phyloP scores from a whole-genome alignment of 345 rosid species.

The Odontarrhena argentea region DNA sequence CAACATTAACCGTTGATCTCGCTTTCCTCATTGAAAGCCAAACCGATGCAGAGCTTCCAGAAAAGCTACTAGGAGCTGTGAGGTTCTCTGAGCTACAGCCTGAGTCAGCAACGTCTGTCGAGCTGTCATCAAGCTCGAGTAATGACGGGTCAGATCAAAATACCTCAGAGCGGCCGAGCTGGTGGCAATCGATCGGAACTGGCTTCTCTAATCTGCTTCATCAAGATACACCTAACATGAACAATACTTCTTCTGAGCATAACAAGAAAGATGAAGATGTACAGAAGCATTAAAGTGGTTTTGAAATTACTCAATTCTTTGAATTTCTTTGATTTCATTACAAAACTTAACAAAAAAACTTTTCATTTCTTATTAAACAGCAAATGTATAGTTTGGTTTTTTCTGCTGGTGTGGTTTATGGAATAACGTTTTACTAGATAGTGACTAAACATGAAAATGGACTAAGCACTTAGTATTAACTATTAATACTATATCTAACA shows the following conservation, averaged over 20 bases:
- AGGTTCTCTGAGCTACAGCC: conserved; percentile 80
- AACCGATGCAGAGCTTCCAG: conserved; percentile 88
- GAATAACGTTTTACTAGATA: too few relatives aligned
- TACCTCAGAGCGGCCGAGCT: conserved; percentile 56
- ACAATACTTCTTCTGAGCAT: conserved; percentile 37
- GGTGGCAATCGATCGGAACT: conserved; percentile 83
- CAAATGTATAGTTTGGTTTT: conserved; percentile 29
- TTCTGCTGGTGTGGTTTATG: too few relatives aligned
- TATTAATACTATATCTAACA: too few relatives aligned
- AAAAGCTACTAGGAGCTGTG: conserved; percentile 69
- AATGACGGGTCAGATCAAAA: conserved; percentile 33
- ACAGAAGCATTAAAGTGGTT: conserved; percentile 50
- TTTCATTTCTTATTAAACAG: not conserved
- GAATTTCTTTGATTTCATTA: conserved; percentile 15
- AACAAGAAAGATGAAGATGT: conserved; percentile 39
- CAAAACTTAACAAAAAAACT: not conserved
- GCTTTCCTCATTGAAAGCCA: conserved; percentile 86
- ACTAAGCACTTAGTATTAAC: too few relatives aligned
- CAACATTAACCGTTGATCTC: conserved; percentile 87
- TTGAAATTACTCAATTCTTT: conserved; percentile 21
- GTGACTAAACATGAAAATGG: too few relatives aligned
- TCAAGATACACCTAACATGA: conserved; percentile 59
- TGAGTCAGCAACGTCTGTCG: conserved; percentile 56
- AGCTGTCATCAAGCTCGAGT: conserved; percentile 40
- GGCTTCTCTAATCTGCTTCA: conserved; percentile 72